phyloP scores from a whole-genome alignment of 495 filamentous ascomycete species.

The Evernia prunastri region DNA sequence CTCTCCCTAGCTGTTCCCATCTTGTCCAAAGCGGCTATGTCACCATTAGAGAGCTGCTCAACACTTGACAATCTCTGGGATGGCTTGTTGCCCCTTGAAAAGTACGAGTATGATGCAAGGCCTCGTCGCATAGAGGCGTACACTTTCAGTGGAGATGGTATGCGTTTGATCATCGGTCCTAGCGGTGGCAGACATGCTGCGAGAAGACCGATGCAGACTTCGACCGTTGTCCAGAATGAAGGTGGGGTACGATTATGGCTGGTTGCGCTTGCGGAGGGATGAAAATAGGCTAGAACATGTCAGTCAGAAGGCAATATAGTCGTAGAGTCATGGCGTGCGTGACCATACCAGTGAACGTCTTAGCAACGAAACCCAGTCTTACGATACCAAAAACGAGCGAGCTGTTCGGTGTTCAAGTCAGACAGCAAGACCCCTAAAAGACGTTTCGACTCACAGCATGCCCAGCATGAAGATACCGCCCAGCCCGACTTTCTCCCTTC shows the following conservation, averaged over 20 bases:
- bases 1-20: too few species aligned
- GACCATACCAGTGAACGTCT: conserved; percentile 9
- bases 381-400: conserved; percentile 8
- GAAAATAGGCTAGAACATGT: neutral
- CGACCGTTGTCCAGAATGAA: conserved; percentile 10
- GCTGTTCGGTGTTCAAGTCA: neutral
- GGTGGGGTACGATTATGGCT: neutral
- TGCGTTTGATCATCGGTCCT: neutral
- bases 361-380: conserved; percentile 4
- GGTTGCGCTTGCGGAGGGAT: neutral
- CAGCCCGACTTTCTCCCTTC: conserved; percentile 10
- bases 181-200: conserved; percentile 17
- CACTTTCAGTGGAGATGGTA: neutral
- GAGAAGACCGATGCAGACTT: conserved; percentile 10
- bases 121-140: neutral
- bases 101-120: too few species aligned
- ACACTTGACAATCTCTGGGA: too few species aligned
- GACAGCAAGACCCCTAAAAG: neutral
- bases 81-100: too few species aligned
- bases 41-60: too few species aligned
- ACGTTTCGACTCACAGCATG: conserved; percentile 2
- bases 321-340: too few species aligned
- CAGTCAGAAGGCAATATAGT: too few species aligned
- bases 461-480: conserved; percentile 7
- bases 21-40: too few species aligned